Base-by-base conservation (phyloP, 306 rosid genomes). In the Mimosa pudica region DNA sequence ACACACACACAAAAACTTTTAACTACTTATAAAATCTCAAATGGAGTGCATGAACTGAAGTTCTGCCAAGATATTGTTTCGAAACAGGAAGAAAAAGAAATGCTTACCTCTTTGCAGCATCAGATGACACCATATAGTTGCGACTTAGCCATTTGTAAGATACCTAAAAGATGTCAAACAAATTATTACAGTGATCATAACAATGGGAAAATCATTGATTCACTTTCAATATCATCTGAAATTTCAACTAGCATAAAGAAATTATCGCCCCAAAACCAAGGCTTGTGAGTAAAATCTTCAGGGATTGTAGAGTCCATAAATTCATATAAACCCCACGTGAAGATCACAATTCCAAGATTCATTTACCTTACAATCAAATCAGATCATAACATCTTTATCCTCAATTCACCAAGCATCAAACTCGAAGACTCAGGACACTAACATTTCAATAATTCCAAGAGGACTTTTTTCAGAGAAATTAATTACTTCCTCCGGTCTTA, bases 61-160 rank as follows among this genome's bases (percentile, higher is more conserved):
- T 24, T 70, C 38, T 7, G 58, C 45, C 72, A 42, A 47, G 67
- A 68, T 17, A 71, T 12, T 1, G 14, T 63, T 67, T 24, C 35
- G 62, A 71, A 1, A 35, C 63, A 24, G 62, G 69, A n/a, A 68
- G n/a, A 46, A 70, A 70, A 45, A 20, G 67, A 78, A 76, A 13
- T 41, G 5, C 62, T 46, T 48, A 91, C 99, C 96, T 91, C 85
- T 93, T 96, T 52, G 99, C 99, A 74, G 83, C 85, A 80, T 88
- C 80, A 44, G 98, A 93, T 20, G 99, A 86, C 71, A 96, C 78
- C 89, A 87, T 85, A 89, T 93, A 93, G 85, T 83, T 91, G 84
- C 98, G 98, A 87, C 98, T 96, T 58, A 96, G 84, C 99, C 99
- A 96, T 76, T 96, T 93, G 88, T 96, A 96, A 36, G 98, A 93